These are phyloP conservation scores for Lachancea thermotolerans DNA, from an alignment of 805 yeast genomes.

Conservation along the genomic window DNA sequence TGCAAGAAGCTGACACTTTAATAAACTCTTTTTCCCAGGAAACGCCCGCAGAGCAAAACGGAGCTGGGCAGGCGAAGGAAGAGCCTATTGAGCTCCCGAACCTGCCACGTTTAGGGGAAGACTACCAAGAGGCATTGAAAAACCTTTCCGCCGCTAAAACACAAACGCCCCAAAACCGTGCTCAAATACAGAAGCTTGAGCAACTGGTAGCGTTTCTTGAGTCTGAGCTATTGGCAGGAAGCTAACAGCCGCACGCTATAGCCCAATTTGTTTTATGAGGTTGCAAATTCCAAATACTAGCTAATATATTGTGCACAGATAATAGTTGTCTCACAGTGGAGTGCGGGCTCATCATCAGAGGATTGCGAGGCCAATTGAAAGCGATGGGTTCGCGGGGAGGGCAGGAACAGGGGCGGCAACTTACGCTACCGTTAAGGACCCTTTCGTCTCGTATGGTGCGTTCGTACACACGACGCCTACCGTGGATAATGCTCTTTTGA, in stretches of 20 bases:
- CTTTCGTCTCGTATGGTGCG: not conserved
- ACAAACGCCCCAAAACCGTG: conserved; percentile 23
- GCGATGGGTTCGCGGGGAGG: too few relatives aligned
- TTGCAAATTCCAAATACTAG: too few relatives aligned
- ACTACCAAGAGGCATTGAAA: conserved; percentile 9
- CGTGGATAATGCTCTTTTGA: not conserved
- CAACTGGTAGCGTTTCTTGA: conserved; percentile 22
- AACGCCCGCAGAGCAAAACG: not conserved
- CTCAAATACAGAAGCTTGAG: conserved; percentile 24
- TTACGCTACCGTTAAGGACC: not conserved
- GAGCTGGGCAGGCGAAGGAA: conserved; percentile 7
- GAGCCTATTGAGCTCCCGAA: not conserved
- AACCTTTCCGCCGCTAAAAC: conserved; percentile 11
- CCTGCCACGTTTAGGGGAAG: conserved; percentile 5
- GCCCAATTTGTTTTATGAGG: too few relatives aligned
- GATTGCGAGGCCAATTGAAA: too few relatives aligned
- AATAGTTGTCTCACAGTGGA: too few relatives aligned
- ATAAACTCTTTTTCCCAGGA: conserved; percentile 1
- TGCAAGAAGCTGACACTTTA: conserved; percentile 3
- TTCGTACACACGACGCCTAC: not conserved
- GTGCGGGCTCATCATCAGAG: too few relatives aligned
- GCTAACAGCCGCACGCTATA: too few relatives aligned
- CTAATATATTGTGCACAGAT: too few relatives aligned
- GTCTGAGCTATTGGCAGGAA: conserved; percentile 4
- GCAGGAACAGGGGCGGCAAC: too few relatives aligned